These are phyloP conservation scores for Ceratocystis cacaofunesta DNA, from an alignment of 2,329 filamentous ascomycete species.

Conservation along the genomic window DNA sequence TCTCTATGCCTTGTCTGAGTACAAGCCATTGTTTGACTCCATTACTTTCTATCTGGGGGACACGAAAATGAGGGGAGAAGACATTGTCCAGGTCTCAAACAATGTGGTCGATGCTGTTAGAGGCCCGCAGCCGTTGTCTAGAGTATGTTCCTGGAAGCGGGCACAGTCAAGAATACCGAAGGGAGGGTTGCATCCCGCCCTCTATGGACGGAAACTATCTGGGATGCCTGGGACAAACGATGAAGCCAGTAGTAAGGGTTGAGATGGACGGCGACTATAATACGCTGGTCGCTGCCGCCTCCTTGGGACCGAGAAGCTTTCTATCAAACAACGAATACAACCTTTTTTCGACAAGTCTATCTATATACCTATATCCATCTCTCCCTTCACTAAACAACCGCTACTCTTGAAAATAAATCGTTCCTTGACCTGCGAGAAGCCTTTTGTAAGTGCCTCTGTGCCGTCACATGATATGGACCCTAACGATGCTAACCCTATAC, in stretches of 20 bases:
- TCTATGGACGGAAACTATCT: neutral
- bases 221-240: neutral
- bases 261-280: neutral
- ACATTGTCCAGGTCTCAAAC: neutral
- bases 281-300: neutral
- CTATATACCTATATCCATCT: neutral
- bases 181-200: neutral
- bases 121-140: neutral
- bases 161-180: neutral
- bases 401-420: neutral
- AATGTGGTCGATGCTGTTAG: neutral
- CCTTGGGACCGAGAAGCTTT: neutral
- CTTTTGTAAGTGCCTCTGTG: neutral
- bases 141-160: conserved; percentile 1
- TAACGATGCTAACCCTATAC: neutral
- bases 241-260: neutral
- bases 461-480: conserved; percentile 24
- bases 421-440: neutral
- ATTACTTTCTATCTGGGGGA: neutral
- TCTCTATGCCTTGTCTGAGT: neutral
- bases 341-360: neutral
- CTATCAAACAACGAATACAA: neutral
- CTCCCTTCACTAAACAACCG: neutral
- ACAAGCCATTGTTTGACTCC: conserved; percentile 1
- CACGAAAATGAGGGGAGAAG: neutral